These are phyloP conservation scores for Lippia alba DNA, from an alignment of 305 asterid species.

Conservation along the genomic window DNA sequence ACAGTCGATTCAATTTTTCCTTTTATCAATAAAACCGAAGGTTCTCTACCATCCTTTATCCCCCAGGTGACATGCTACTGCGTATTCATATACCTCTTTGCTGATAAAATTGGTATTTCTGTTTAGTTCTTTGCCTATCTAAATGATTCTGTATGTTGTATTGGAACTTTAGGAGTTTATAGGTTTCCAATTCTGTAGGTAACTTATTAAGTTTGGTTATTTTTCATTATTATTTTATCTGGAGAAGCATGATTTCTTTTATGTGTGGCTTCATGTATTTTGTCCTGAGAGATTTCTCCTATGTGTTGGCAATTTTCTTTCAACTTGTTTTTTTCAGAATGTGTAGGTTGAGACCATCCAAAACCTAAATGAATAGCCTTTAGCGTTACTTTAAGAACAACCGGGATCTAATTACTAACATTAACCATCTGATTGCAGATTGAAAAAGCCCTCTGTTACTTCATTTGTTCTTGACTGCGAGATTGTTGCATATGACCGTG, in stretches of 20 bases:
- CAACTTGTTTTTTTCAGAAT: not conserved
- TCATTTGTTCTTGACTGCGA: conserved; percentile 98
- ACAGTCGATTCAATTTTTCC: not conserved
- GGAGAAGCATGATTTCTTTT: conserved; percentile 2
- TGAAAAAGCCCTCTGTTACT: conserved; percentile 66
- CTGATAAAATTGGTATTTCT: not conserved
- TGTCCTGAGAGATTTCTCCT: not conserved
- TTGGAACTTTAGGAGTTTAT: conserved; percentile 24
- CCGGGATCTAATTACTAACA: conserved; percentile 25
- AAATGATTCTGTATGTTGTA: conserved; percentile 6
- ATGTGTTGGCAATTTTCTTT: no score
- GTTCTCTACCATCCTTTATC: not conserved
- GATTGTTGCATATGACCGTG: conserved; percentile 92
- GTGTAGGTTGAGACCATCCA: conserved; percentile 1
- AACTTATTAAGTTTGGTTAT: conserved; percentile 1
- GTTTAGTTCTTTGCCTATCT: not conserved
- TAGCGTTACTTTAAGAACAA: conserved; percentile 7
- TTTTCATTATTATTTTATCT: conserved; percentile 16
- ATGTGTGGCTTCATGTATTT: not conserved
- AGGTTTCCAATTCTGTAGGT: conserved; percentile 11
- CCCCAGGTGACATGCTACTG: not conserved
- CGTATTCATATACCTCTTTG: not conserved
- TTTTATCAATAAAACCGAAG: not conserved
- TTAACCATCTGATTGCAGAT: conserved; percentile 57
- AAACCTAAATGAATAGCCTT: not conserved